Percentiles rank a stretch among this genome's conserved stretches.
Conservation (phyloP, 2,329 filamentous ascomycete species). For the Pochonia chlamydosporia region DNA sequence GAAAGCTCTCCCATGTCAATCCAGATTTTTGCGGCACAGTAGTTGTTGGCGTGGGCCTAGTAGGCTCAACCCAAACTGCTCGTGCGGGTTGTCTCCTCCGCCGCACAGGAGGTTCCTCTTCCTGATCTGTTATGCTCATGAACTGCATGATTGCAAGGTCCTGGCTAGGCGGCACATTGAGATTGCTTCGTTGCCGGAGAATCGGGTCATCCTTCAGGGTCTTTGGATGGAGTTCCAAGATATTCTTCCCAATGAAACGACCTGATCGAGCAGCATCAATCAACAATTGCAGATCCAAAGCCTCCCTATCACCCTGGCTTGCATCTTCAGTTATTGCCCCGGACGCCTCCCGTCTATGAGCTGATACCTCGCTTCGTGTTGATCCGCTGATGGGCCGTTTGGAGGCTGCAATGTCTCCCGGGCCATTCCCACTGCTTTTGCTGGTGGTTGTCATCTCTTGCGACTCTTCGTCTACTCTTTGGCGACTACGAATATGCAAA, state of each 20-base stretch:
- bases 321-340: background rate
- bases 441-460: slow-evolving; percentile 20
- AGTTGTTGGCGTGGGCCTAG: slow-evolving; percentile 10
- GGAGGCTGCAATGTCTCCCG: background rate
- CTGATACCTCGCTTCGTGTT: slow-evolving; percentile 5
- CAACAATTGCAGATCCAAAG: slow-evolving; percentile 23
- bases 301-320: slow-evolving; percentile 8
- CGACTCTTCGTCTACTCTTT: slow-evolving; percentile 12
- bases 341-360: background rate
- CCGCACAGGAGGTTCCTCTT: slow-evolving; percentile 3
- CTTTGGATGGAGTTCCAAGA: slow-evolving; percentile 34
- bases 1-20: slow-evolving; percentile 16
- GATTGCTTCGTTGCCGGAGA: slow-evolving; percentile 20
- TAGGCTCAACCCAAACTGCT: slow-evolving; percentile 15
- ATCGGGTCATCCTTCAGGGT: slow-evolving; percentile 34
- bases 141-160: slow-evolving; percentile 26
- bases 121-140: slow-evolving; percentile 12
- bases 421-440: background rate
- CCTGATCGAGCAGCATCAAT: slow-evolving; percentile 25
- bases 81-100: slow-evolving; percentile 10
- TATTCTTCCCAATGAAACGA: slow-evolving; percentile 18
- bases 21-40: slow-evolving; percentile 10
- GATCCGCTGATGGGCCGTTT: slow-evolving; percentile 7
- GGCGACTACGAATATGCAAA: slow-evolving; percentile 15
- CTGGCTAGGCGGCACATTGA: slow-evolving; percentile 33